These are phyloP conservation scores for Penicillium sp. DNA, from an alignment of 2,329 filamentous ascomycete genomes.

Conservation along the genomic window DNA sequence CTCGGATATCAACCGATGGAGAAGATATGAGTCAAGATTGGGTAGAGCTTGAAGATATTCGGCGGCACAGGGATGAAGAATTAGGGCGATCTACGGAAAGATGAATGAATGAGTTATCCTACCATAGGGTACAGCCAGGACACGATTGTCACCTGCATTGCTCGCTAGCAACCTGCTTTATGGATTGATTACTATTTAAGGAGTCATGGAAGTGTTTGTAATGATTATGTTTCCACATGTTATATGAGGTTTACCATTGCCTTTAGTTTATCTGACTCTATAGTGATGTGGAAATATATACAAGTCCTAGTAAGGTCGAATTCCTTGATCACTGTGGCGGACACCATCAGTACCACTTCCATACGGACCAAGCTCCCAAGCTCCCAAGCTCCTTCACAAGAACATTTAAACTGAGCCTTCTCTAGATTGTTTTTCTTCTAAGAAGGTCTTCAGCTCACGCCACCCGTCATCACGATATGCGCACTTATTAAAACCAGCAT, in stretches of 20 bases:
- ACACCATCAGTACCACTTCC: slow-evolving; percentile 33
- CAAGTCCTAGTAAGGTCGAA: no score
- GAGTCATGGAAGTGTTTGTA: neutral
- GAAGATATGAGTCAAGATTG: slow-evolving; percentile 26
- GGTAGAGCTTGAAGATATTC: slow-evolving; percentile 29
- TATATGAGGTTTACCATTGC: neutral
- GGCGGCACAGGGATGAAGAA: slow-evolving; percentile 27
- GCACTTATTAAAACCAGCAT: slow-evolving; percentile 68
- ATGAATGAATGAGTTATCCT: neutral
- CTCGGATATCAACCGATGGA: neutral
- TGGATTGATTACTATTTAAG: neutral
- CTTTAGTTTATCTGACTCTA: neutral
- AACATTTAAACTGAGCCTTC: slow-evolving; percentile 65
- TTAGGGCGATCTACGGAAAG: slow-evolving; percentile 15
- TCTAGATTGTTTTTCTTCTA: slow-evolving; percentile 62
- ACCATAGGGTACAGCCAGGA: neutral
- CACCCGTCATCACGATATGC: slow-evolving; percentile 72
- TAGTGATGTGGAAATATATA: no score
- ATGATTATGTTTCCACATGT: neutral
- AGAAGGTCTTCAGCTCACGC: slow-evolving; percentile 74
- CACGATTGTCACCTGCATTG: neutral
- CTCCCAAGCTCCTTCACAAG: slow-evolving; percentile 62
- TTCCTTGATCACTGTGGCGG: neutral
- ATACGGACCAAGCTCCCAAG: slow-evolving; percentile 25
- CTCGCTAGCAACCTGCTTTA: neutral